Evolutionary conservation across 495 filamentous ascomycete species (phyloP).

Genomic region (Aspergillus sclerotioniger): DNA sequence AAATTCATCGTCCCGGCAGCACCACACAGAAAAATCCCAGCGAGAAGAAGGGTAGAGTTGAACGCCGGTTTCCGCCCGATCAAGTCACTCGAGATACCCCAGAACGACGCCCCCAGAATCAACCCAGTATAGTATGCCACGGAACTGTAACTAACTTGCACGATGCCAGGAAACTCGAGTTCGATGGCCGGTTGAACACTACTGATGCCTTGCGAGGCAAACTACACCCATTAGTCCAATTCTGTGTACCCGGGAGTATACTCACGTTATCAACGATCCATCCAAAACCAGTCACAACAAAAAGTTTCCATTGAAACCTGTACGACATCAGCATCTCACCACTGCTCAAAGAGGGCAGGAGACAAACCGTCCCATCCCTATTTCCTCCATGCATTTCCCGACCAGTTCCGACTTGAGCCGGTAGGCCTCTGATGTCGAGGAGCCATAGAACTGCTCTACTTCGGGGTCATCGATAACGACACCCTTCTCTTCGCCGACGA

Average conservation of each 20-base stretch:
- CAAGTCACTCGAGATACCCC: slow-evolving; percentile 33
- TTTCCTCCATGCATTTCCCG: slow-evolving; percentile 31
- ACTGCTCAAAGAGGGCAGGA: background rate
- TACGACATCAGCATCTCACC: background rate
- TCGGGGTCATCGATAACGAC: slow-evolving; percentile 22
- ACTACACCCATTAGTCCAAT: slow-evolving; percentile 16
- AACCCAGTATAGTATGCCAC: slow-evolving; percentile 36
- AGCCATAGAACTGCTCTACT: slow-evolving; percentile 32
- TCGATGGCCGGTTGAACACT: slow-evolving; percentile 32
- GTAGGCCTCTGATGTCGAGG: slow-evolving; percentile 31
- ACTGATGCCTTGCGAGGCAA: slow-evolving; percentile 33
- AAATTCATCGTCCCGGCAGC: slow-evolving; percentile 32
- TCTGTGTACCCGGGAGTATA: background rate
- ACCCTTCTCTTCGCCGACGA: slow-evolving; percentile 20
- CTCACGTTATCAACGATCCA: slow-evolving; percentile 37
- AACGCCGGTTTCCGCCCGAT: slow-evolving; percentile 34
- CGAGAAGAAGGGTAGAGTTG: slow-evolving; percentile 29
- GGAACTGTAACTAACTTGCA: slow-evolving; percentile 34
- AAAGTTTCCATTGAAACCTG: slow-evolving; percentile 38
- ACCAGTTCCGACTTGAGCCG: slow-evolving; percentile 36
- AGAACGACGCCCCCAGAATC: slow-evolving; percentile 36
- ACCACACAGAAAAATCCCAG: slow-evolving; percentile 30
- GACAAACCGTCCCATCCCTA: slow-evolving; percentile 35
- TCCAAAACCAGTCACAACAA: slow-evolving; percentile 34
- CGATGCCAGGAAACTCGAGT: slow-evolving; percentile 28